These are phyloP conservation scores for Favolaschia claudopus DNA, from an alignment of 768 basidiomycete genomes.

Conservation along the genomic window DNA sequence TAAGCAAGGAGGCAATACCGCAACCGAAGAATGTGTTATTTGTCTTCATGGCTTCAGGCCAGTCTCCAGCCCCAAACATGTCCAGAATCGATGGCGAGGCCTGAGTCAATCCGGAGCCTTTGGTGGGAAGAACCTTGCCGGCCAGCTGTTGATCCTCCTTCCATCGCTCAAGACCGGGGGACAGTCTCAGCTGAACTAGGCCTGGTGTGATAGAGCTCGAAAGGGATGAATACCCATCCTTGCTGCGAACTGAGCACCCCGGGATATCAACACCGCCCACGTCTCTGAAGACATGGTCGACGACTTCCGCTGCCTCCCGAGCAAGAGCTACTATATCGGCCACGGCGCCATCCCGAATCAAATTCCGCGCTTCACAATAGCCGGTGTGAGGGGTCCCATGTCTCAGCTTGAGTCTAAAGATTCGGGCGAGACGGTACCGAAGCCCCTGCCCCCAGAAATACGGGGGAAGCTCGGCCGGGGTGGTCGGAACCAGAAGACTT, in stretches of 20 bases:
- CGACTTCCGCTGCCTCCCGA: not conserved
- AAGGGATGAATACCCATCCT: too few relatives aligned
- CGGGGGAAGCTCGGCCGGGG: too few relatives aligned
- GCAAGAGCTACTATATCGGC: not conserved
- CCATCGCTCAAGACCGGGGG: slow-evolving; percentile 2
- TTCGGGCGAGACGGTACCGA: too few relatives aligned
- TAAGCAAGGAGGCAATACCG: not conserved
- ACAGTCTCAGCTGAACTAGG: not conserved
- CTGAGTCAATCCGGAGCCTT: slow-evolving; percentile 4
- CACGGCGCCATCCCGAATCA: slow-evolving; percentile 6
- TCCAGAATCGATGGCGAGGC: not conserved
- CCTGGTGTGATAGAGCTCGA: too few relatives aligned
- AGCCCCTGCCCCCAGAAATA: slow-evolving; percentile 16
- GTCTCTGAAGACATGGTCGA: not conserved
- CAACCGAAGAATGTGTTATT: not conserved
- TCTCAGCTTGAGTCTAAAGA: not conserved
- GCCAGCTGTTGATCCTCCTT: not conserved
- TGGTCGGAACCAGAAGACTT: too few relatives aligned
- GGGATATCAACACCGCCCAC: not conserved
- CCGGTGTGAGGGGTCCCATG: not conserved
- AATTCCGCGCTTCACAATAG: not conserved
- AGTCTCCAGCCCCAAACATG: not conserved
- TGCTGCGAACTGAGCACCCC: not conserved
- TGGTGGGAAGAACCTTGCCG: slow-evolving; percentile 6
- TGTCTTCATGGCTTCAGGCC: slow-evolving; percentile 4